Base-by-base conservation (phyloP, 2,329 filamentous ascomycete genomes). In the Colletotrichum aenigma region DNA sequence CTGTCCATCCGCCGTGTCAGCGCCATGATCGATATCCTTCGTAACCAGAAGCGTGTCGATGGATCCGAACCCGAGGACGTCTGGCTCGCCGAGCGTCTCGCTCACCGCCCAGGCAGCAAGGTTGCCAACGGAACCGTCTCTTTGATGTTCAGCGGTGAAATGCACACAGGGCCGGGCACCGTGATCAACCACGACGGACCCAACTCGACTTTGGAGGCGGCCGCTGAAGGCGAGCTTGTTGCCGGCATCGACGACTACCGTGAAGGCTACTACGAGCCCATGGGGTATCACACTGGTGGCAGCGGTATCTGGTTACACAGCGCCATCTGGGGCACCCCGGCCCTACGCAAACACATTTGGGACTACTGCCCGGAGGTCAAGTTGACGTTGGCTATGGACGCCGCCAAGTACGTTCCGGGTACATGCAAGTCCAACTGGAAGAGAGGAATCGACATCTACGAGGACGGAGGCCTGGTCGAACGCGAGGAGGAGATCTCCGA, bases 321-420 rank as follows among this genome's bases (percentile, higher is more conserved):
- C 13, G 83, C 81, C 2, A 86, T 91, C 55, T 91, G 89, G 89
- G 88, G 88, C 30, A 86, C 83, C 6, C 86, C 86, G 0, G 83
- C 85, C 76, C 78, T 84, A 79, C 83, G 90, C 30, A 85, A 85
- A 75, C 87, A 90, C 75, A 88, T 91, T 56, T 91, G 88, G 87
- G 84, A 87, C 32, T 91, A 91, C 80, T 91, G 90, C 75, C 90
- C 90, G 2, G 90, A 92, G 80, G 85, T 91, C 34, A 91, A 91
- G 84, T 89, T 91, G 85, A 90, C 87, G 61, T 80, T 91, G 32
- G 82, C 83, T 66, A 91, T 91, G 89, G 89, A 91, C 77, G 87
- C 86, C 8, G 88, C 87, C 58, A 83, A 86, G 76, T 89, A 85
- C 76, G 86, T 91, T 7, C 88, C 88, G 2, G 89, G 89, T 8